A percentile compares a stretch with the other conserved stretches of the same genome.
phyloP scores from a whole-genome alignment of 1,139 yeast genomes.

The Saccharomyces hybrid region DNA sequence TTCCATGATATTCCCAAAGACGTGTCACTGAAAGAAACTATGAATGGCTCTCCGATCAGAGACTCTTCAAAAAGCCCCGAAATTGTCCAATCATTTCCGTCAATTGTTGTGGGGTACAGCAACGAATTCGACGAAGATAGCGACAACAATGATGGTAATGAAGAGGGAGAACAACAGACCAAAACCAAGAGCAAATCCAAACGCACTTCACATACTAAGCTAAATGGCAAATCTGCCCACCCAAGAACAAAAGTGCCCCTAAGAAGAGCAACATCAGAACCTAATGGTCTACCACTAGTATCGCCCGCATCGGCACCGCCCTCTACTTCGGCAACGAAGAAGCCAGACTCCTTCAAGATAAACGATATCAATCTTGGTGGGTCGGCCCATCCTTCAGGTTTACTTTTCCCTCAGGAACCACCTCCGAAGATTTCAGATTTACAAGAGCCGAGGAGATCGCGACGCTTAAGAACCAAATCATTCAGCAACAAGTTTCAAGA shows the following conservation, averaged over 20 bases:
- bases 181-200: conserved; percentile 8
- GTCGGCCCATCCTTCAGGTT: background rate
- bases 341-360: background rate
- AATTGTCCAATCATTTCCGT: conserved; percentile 18
- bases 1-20: background rate
- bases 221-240: conserved; percentile 8
- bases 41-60: background rate
- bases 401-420: background rate
- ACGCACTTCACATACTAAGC: background rate
- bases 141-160: background rate
- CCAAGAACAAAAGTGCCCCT: conserved; percentile 13
- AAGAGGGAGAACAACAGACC: conserved; percentile 1
- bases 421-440: conserved; percentile 6
- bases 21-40: background rate
- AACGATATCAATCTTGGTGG: background rate
- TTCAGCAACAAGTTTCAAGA: conserved; percentile 61
- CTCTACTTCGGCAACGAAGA: background rate
- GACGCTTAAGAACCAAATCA: conserved; percentile 42
- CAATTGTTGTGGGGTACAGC: conserved; percentile 21
- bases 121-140: conserved; percentile 6
- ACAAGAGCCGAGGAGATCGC: conserved; percentile 28
- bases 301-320: background rate
- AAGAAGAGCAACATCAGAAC: conserved; percentile 26
- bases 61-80: background rate
- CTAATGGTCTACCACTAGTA: conserved; percentile 8